Conservation (phyloP, 352 stramenopile genomes). For the Albugo laibachii region DNA sequence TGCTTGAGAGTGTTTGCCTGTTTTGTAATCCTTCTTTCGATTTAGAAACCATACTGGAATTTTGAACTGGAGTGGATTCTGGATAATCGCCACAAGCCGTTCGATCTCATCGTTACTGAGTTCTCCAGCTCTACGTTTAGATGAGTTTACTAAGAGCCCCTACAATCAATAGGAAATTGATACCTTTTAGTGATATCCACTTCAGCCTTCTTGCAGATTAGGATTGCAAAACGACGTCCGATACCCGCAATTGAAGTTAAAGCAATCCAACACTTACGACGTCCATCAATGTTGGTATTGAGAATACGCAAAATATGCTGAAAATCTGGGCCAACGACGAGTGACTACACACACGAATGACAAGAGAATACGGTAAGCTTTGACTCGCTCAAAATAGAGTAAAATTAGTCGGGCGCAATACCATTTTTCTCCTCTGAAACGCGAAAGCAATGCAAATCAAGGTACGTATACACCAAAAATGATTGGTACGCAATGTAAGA, state of each 20-base stretch:
- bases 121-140: constrained; percentile 77
- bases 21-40: constrained; percentile 99
- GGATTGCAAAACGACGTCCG: constrained; percentile 69
- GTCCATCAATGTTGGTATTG: constrained; percentile 99
- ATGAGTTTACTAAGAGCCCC: not conserved
- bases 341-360: constrained; percentile 23
- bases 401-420: no score
- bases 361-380: constrained; percentile 16
- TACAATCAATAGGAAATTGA: not conserved
- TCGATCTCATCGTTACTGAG: constrained; percentile 99
- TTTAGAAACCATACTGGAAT: constrained; percentile 99
- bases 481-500: constrained; percentile 54
- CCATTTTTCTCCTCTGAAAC: no score
- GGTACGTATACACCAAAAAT: constrained; percentile 18
- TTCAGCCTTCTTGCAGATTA: constrained; percentile 99
- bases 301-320: constrained; percentile 99
- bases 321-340: constrained; percentile 92
- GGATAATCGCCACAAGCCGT: constrained; percentile 98
- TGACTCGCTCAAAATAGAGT: no score
- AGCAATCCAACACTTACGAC: constrained; percentile 82
- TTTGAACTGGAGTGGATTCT: constrained; percentile 99
- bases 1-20: constrained; percentile 96
- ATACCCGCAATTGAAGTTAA: constrained; percentile 75
- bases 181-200: constrained; percentile 96
- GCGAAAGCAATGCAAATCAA: no score